phyloP scores from a whole-genome alignment of 768 basidiomycete genomes.

The Scleroderma bovista region DNA sequence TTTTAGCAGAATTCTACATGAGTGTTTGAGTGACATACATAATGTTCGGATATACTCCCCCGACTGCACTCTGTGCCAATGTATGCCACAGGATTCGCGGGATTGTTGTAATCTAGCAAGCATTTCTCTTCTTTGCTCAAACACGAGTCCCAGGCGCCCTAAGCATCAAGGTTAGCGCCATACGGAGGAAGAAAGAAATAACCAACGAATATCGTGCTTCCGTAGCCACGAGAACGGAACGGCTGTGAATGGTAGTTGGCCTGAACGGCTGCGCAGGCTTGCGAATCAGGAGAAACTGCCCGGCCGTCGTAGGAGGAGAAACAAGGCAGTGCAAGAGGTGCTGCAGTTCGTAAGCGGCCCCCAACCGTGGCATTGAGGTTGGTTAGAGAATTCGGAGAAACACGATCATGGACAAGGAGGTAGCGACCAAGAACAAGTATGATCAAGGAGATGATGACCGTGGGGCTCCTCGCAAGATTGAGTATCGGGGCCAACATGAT shows the following conservation, averaged over 20 bases:
- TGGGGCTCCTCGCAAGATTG: neutral
- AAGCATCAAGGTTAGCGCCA: neutral
- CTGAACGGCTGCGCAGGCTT: slow-evolving; percentile 25
- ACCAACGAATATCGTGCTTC: slow-evolving; percentile 5
- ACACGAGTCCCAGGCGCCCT: slow-evolving; percentile 54
- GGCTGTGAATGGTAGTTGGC: slow-evolving; percentile 21
- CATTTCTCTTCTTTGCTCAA: slow-evolving; percentile 42
- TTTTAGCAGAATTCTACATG: neutral
- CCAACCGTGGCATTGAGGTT: slow-evolving; percentile 23
- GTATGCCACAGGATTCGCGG: slow-evolving; percentile 26
- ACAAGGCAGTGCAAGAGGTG: slow-evolving; percentile 29
- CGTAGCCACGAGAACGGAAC: slow-evolving; percentile 22
- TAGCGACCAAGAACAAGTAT: neutral
- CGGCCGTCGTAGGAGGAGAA: slow-evolving; percentile 25
- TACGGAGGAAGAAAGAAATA: neutral
- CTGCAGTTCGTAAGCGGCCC: slow-evolving; percentile 22
- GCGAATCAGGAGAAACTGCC: slow-evolving; percentile 6
- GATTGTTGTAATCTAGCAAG: slow-evolving; percentile 36
- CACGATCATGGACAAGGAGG: neutral
- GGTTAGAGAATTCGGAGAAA: slow-evolving; percentile 3
- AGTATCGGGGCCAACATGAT: neutral
- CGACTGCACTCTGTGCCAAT: slow-evolving; percentile 28
- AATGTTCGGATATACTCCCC: slow-evolving; percentile 36
- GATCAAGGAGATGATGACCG: neutral
- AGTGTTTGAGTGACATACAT: slow-evolving; percentile 23